A percentile compares a stretch with the other conserved stretches of the same genome.
Conservation (phyloP, 176 grass and related monocot genomes). For the Cocos nucifera region DNA sequence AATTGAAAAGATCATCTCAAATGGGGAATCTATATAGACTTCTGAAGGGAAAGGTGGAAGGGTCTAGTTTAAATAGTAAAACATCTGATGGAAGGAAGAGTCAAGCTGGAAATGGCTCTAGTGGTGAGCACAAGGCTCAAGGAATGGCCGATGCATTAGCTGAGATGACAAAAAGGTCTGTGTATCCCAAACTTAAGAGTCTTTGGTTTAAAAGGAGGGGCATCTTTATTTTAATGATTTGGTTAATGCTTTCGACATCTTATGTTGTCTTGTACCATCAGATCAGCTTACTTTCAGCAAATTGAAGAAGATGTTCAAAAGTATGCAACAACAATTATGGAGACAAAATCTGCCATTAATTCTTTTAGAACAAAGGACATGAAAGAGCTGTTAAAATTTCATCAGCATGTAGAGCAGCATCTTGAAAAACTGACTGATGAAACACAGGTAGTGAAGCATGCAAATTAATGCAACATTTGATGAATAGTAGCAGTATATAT, state of each 20-base stretch:
- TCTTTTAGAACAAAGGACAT: conserved; percentile 51
- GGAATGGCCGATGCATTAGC: conserved; percentile 65
- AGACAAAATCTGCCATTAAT: conserved; percentile 33
- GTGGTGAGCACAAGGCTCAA: conserved; percentile 16
- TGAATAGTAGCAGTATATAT: no score
- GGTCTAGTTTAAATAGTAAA: conserved; percentile 26
- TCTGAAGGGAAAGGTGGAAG: conserved; percentile 50
- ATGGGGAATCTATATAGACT: conserved; percentile 58
- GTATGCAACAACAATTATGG: conserved; percentile 34
- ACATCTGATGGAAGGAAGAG: conserved; percentile 19
- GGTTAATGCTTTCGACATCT: background rate
- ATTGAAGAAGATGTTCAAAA: conserved; percentile 56
- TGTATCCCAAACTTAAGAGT: background rate
- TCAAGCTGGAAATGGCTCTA: conserved; percentile 3
- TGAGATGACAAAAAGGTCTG: conserved; percentile 56
- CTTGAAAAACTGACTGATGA: conserved; percentile 55
- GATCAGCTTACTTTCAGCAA: conserved; percentile 57
- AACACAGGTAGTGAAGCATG: conserved; percentile 31
- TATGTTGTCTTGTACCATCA: conserved; percentile 13
- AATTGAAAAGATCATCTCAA: conserved; percentile 53
- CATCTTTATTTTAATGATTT: background rate
- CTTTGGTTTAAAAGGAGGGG: background rate
- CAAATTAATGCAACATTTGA: no score
- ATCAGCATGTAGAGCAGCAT: conserved; percentile 29
- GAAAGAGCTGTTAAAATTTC: conserved; percentile 38